Percentiles rank a stretch among this genome's conserved stretches.
Conservation (phyloP, 1,139 yeast species). For the Debaryomyces sp. region DNA sequence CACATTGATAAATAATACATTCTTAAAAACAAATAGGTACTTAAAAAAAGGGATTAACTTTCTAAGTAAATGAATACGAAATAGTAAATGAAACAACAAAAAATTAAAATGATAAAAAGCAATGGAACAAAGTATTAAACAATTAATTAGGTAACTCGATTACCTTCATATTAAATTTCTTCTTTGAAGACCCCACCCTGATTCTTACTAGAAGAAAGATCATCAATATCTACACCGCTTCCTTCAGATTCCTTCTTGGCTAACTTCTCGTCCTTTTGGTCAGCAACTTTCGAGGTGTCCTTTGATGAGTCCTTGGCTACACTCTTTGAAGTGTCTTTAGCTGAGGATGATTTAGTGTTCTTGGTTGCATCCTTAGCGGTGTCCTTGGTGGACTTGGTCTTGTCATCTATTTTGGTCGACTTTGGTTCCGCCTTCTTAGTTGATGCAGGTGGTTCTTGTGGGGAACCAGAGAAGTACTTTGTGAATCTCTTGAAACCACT, state of each 20-base stretch:
- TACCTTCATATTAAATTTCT: conserved; percentile 30
- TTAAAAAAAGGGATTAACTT: neutral
- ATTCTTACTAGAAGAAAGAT: conserved; percentile 30
- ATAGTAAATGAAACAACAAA: neutral
- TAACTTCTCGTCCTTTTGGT: conserved; percentile 9
- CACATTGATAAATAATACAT: conserved; percentile 7
- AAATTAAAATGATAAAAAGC: neutral
- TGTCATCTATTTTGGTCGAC: conserved; percentile 12
- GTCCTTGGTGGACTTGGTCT: neutral
- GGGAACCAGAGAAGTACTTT: conserved; percentile 11
- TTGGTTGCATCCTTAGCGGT: conserved; percentile 1
- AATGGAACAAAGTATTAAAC: neutral
- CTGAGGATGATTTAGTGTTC: neutral
- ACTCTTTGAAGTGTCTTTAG: neutral
- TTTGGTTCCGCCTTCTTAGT: conserved; percentile 1
- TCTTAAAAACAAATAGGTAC: conserved; percentile 1
- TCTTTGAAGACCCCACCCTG: conserved; percentile 49
- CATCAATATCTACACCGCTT: conserved; percentile 31
- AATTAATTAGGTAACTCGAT: neutral
- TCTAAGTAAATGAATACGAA: conserved; percentile 4
- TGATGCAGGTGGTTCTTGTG: conserved; percentile 3
- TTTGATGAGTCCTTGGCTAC: conserved; percentile 8
- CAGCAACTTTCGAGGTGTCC: conserved; percentile 9
- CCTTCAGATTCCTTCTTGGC: conserved; percentile 13
- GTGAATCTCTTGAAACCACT: conserved; percentile 14